Conservation (phyloP, 163 green algal genomes). For the Chloromonas sp. region DNA sequence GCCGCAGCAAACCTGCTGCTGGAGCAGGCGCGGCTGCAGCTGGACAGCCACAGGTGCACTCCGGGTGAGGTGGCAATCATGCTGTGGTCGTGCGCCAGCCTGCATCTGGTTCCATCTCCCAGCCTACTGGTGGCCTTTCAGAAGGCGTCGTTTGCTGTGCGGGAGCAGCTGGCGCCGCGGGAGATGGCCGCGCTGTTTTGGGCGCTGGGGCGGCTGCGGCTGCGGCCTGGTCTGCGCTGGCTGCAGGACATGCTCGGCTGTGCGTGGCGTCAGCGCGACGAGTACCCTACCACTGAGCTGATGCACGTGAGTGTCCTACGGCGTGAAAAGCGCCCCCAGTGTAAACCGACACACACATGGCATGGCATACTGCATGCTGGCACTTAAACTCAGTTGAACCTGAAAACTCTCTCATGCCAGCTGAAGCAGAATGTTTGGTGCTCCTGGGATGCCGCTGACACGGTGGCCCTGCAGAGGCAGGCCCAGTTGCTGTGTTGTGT, state of each 20-base stretch:
- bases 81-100: neutral
- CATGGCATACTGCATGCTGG: too few species aligned
- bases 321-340: too few species aligned
- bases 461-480: too few species aligned
- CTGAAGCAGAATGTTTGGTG: too few species aligned
- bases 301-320: neutral
- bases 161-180: neutral
- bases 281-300: neutral
- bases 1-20: neutral
- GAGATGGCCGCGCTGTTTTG: conserved; percentile 1
- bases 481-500: too few species aligned
- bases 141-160: too few species aligned
- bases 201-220: neutral
- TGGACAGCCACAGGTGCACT: neutral
- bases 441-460: too few species aligned
- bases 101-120: neutral
- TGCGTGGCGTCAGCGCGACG: neutral
- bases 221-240: neutral
- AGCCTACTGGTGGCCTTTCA: neutral
- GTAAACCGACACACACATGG: too few species aligned
- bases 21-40: too few species aligned
- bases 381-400: too few species aligned
- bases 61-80: neutral
- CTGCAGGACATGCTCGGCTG: neutral
- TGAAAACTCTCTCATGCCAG: too few species aligned